phyloP scores from a whole-genome alignment of 2,329 filamentous ascomycete genomes.

The Pseudogymnoascus sp. region DNA sequence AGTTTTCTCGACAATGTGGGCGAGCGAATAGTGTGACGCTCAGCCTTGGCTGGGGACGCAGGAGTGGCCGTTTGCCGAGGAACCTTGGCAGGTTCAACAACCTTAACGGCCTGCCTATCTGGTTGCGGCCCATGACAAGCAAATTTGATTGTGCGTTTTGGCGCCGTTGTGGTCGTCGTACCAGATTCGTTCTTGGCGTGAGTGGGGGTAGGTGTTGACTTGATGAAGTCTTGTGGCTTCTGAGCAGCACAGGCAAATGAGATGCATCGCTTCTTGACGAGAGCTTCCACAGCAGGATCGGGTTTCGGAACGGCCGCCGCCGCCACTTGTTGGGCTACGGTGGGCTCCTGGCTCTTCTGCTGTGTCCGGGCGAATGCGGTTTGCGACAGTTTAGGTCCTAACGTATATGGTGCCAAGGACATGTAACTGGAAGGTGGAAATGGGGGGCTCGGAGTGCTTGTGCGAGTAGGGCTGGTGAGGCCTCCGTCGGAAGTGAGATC shows the following conservation, averaged over 20 bases:
- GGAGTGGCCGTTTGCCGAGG: neutral
- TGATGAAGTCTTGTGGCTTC: constrained; percentile 30
- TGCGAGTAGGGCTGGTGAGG: constrained; percentile 80
- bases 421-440: constrained; percentile 50
- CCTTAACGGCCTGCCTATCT: neutral
- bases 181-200: constrained; percentile 34
- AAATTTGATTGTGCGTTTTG: constrained; percentile 62
- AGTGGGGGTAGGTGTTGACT: constrained; percentile 32
- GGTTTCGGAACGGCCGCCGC: constrained; percentile 30
- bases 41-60: constrained; percentile 16
- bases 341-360: neutral
- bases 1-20: constrained; percentile 24
- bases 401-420: constrained; percentile 27
- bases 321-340: constrained; percentile 22
- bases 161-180: constrained; percentile 25
- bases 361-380: constrained; percentile 12
- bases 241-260: constrained; percentile 75
- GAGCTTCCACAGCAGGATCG: constrained; percentile 53
- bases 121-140: constrained; percentile 55
- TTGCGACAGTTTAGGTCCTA: constrained; percentile 17
- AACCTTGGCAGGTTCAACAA: constrained; percentile 12
- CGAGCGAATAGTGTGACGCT: constrained; percentile 20
- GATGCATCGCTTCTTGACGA: constrained; percentile 79
- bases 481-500: constrained; percentile 94
- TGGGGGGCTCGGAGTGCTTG: constrained; percentile 85